Conservation (phyloP, 2,329 filamentous ascomycete species). For the Ambrosiella xylebori region DNA sequence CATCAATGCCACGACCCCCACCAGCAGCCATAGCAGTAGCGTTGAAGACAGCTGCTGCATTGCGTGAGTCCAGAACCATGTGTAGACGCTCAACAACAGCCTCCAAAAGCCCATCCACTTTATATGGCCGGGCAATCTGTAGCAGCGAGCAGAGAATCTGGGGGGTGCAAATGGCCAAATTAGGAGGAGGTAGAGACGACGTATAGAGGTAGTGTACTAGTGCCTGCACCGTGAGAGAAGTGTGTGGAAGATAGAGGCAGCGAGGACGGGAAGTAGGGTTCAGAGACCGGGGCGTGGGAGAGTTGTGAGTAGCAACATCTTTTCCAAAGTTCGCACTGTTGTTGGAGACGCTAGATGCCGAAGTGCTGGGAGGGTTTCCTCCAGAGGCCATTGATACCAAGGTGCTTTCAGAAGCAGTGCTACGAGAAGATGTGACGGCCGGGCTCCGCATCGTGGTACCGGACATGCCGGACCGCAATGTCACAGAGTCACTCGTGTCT, state of each 20-base stretch:
- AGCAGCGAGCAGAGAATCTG: constrained; percentile 91
- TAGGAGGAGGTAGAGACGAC: constrained; percentile 61
- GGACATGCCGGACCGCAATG: constrained; percentile 47
- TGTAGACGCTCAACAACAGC: constrained; percentile 85
- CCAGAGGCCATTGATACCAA: constrained; percentile 24
- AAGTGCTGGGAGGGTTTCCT: constrained; percentile 26
- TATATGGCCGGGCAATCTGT: constrained; percentile 83
- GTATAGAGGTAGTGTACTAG: constrained; percentile 90
- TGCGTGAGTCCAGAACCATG: constrained; percentile 73
- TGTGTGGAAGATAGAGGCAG: constrained; percentile 85
- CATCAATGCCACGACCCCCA: constrained; percentile 69
- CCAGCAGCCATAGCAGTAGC: constrained; percentile 96
- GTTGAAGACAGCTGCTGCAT: constrained; percentile 94
- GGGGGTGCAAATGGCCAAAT: constrained; percentile 69
- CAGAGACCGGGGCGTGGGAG: constrained; percentile 38
- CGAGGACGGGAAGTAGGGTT: constrained; percentile 55
- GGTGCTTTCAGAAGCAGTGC: constrained; percentile 28
- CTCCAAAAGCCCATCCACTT: constrained; percentile 80
- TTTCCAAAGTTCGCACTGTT: constrained; percentile 18
- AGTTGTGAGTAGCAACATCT: constrained; percentile 29
- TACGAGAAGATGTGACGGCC: constrained; percentile 42
- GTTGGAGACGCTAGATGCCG: constrained; percentile 28
- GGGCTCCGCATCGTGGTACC: constrained; percentile 25
- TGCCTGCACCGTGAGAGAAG: constrained; percentile 72
- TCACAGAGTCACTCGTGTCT: constrained; percentile 57